Base-by-base conservation (phyloP, 768 basidiomycete species). In the Suillus fuscotomentosus region DNA sequence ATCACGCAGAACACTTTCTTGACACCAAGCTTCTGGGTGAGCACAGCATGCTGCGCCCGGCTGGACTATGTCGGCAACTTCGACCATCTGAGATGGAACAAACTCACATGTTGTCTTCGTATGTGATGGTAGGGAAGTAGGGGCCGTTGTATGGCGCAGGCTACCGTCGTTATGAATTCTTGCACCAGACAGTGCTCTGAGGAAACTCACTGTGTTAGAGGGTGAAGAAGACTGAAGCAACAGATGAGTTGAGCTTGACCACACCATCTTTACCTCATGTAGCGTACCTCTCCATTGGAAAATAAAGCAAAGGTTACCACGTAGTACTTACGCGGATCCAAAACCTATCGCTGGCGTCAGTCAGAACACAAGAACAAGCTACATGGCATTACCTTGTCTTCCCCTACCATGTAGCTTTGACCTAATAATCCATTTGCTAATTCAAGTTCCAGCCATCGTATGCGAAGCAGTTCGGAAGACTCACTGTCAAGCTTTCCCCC, bases 301-400 rank as follows among this genome's bases (percentile, higher is more conserved):
- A 87, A 87, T 47, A 86, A 72, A 0, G 84, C 84, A 66, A 86
- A 83, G 1, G 86, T 85, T 13, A 86, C 84, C 10, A 87, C 71
- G 63, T 78, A 86, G 66, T 86, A 87, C 63, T 82, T 81, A 11
- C 66, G 71, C 4, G 86, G 79, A 69, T 86, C 79, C 34, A 87
- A 72, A 17, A 76, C 81, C 84, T 86, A 62, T 42, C 17, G 8
- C 6, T 14, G 50, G 14, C 2, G 13, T 50, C 15, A 15, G 56
- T 64, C 10, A 20, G 36, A 6, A 38, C 34, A 62, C 24, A 45
- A 22, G 13, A n/a, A 39, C 0, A 10, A 41, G 14, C 22, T 3
- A 60, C 24, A 42, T 48, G 10, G 31, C 22, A 59, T 45, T 62
- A 81, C 85, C 75, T 86, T 86, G 65, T 78, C 81, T 54, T 80